phyloP scores from a whole-genome alignment of 2,329 filamentous ascomycete species.

The Colletotrichum kahawae region DNA sequence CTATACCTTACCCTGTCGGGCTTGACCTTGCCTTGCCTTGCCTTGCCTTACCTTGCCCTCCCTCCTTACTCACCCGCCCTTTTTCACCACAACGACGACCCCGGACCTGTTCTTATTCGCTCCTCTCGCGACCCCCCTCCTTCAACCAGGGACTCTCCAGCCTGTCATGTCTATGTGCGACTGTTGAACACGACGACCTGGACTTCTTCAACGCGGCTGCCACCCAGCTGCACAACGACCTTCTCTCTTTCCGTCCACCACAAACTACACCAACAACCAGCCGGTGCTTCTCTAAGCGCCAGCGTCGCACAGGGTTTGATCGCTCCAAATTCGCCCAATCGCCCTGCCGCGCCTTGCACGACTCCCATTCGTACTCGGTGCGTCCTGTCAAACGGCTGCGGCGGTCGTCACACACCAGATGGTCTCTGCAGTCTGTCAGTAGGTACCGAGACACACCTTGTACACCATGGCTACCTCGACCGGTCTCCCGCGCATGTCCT shows the following conservation, averaged over 20 bases:
- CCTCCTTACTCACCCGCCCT: conserved; percentile 9
- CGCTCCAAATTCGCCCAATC: not conserved
- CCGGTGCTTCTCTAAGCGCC: conserved; percentile 7
- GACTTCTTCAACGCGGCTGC: not conserved
- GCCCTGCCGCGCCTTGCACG: conserved; percentile 4
- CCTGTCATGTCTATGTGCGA: conserved; percentile 17
- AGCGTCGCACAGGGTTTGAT: conserved; percentile 6
- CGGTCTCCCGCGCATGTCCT: conserved; percentile 22
- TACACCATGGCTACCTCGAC: conserved; percentile 23
- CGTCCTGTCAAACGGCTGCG: conserved; percentile 9
- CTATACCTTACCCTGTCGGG: conserved; percentile 17
- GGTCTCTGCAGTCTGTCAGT: conserved; percentile 3
- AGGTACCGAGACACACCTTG: conserved; percentile 4
- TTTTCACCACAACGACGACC: conserved; percentile 6
- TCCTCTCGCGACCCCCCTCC: conserved; percentile 3
- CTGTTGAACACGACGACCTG: conserved; percentile 3
- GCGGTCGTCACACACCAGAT: conserved; percentile 16
- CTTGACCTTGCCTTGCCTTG: conserved; percentile 10
- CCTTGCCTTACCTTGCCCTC: conserved; percentile 4
- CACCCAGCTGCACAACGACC: not conserved
- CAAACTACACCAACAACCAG: not conserved
- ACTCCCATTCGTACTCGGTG: not conserved
- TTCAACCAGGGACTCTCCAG: conserved; percentile 13
- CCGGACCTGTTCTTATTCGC: conserved; percentile 10
- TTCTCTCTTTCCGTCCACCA: not conserved